Evolutionary conservation across 108 stramenopile genomes (phyloP).

Genomic region (Discostella stelligeroides): DNA sequence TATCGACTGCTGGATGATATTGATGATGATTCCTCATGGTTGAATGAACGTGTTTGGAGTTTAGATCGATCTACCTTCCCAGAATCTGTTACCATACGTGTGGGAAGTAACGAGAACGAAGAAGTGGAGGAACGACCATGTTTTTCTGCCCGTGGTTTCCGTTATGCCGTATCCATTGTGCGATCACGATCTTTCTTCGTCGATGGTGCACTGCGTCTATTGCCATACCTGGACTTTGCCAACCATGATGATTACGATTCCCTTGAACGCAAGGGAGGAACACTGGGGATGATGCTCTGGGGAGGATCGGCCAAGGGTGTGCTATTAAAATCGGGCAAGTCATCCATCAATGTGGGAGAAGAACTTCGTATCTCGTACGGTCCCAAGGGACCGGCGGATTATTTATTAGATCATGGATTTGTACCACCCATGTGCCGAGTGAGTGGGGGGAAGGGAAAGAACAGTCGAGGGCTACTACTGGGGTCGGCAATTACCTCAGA

Average conservation of each 20-base stretch:
- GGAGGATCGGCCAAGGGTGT: conserved; percentile 74
- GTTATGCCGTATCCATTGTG: conserved; percentile 82
- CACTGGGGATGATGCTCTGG: conserved; percentile 62
- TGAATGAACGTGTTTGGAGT: conserved; percentile 62
- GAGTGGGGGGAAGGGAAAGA: background rate
- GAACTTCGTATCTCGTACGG: conserved; percentile 85
- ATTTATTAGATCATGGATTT: conserved; percentile 92
- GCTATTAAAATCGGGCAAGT: conserved; percentile 46
- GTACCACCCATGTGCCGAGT: conserved; percentile 54
- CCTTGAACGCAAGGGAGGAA: conserved; percentile 60
- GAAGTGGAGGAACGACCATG: conserved; percentile 60
- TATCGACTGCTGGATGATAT: conserved; percentile 82
- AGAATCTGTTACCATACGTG: conserved; percentile 40
- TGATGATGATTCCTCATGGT: conserved; percentile 83
- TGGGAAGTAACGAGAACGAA: conserved; percentile 1
- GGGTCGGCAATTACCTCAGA: conserved; percentile 62
- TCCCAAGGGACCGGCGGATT: conserved; percentile 90
- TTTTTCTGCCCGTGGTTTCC: conserved; percentile 68
- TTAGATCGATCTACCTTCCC: conserved; percentile 64
- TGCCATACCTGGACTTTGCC: conserved; percentile 85
- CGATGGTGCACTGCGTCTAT: conserved; percentile 75
- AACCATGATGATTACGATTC: conserved; percentile 77
- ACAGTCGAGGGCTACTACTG: too few relatives aligned
- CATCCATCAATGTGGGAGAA: conserved; percentile 53
- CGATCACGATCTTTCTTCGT: conserved; percentile 86